Conservation (phyloP, 345 rosid genomes). For the Eucalyptus pauciflora region DNA sequence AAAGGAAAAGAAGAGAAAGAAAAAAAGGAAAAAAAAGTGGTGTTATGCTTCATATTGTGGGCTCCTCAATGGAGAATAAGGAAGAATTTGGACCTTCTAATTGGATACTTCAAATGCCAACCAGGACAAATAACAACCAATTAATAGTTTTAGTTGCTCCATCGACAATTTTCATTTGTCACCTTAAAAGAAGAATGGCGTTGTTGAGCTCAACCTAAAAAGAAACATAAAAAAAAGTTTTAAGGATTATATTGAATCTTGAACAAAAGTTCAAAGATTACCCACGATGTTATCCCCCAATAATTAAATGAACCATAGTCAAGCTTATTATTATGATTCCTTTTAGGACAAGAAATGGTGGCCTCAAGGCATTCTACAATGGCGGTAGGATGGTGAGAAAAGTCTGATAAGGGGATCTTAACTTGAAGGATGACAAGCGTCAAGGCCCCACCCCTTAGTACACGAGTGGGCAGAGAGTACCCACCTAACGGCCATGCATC, state of each 20-base stretch:
- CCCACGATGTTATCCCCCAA: not conserved
- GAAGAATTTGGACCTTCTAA: not conserved
- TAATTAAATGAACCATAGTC: not conserved
- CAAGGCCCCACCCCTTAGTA: not conserved
- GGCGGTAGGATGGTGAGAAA: not conserved
- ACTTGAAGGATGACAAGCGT: not conserved
- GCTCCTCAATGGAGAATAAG: not conserved
- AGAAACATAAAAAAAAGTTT: not conserved
- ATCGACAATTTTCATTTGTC: not conserved
- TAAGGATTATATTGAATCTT: not conserved
- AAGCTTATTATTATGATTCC: not conserved
- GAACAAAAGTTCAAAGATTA: not conserved
- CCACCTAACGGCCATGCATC: not conserved
- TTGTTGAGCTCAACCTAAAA: not conserved
- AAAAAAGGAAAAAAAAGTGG: not conserved
- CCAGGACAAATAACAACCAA: not conserved
- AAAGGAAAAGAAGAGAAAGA: not conserved
- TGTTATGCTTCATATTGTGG: not conserved
- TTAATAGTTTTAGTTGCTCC: not conserved
- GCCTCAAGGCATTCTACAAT: not conserved
- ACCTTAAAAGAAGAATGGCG: not conserved
- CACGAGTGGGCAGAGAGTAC: not conserved
- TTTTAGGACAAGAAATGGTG: not conserved
- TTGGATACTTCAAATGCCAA: not conserved
- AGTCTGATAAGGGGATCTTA: not conserved